Base-by-base conservation (phyloP, 2,329 filamentous ascomycete species). In the Trematosphaeria pertusa region DNA sequence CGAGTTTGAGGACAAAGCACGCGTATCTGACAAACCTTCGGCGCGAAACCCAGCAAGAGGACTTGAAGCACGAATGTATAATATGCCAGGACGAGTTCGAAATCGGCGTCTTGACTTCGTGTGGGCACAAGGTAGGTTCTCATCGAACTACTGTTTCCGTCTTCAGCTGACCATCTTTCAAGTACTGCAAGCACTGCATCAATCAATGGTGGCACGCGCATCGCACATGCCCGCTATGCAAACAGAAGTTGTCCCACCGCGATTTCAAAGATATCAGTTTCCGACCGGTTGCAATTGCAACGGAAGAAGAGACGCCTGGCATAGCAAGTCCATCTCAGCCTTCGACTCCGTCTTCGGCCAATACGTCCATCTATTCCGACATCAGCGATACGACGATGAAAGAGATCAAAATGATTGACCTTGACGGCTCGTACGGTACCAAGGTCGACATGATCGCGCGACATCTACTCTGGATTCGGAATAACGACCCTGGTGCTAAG, bases 101-200 rank as follows among this genome's bases (percentile, higher is more conserved):
- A 48, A 77, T 85, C n/a, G 93, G 93, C 42, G 84, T 88, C 41
- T 77, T 93, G 51, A 97, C 93, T 0, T 82, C 91, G 1, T 97
- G 94, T 67, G 93, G 93, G 0, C 94, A 99, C 41, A 66, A 68
- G 52, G 59, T 59, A 41, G 52, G 54, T 19, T 28, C 12, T 12
- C 12, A 28, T 12, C 24, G 8, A 28, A 28, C 12, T 12, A 8
- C 11, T 9, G 3, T 8, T n/a, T 19, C 1, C 24, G 26, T 22
- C 22, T 20, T 2, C 10, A 21, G 22, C 28, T 34, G 20, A 36
- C 17, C 2, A 53, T 17, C 15, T 20, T 39, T n/a, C 5, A 3
- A 91, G 54, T 97, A 91, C 67, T 97, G 93, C 75, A 91, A 90
- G 62, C 88, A 90, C 20, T 97, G 94, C 70, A 87, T 97, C 58